Evolutionary conservation across 2,329 filamentous ascomycete species (phyloP), one percentile per base, ranked within the genome.

Genomic region (Alternaria novae-zelandiae): DNA sequence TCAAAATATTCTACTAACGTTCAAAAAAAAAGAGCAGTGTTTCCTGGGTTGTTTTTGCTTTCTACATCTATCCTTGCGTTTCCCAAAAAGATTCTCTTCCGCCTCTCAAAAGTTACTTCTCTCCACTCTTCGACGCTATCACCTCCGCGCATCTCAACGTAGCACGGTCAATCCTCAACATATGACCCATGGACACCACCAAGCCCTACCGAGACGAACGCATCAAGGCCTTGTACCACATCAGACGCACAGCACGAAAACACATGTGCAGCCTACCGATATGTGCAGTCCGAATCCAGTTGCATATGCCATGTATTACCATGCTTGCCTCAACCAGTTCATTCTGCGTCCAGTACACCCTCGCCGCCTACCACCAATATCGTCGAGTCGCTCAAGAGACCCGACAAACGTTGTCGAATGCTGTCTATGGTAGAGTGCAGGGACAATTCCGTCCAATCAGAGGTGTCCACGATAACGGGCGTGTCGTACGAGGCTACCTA

Each of bases 1-100:
- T 74, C 15, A 70, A 73, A n/a, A 63, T 74, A 2, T 79, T 78
- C 56, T 79, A 75, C 63, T 79, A 66, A 71, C 53, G 4, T 23
- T 13, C 2, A 50, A 32, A 51, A 53, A 36, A 36, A n/a, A 36
- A 36, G 5, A 9, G 49, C 49, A 17, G 47, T 0, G 17, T 41
- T 53, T 36, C 9, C 2, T 36, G 49, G 28, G 20, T 53, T 7
- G 1, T 10, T 2, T 25, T 53, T n/a, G 5, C 13, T 41, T 36
- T 12, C 12, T 0, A 3, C 8, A 3, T 23, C 12, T 25, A n/a
- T 53, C 7, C 0, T 9, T 41, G 36, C 4, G 4, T 6, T 7
- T 25, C 25, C 6, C 20, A 23, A 41, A 21, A 28, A 15, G 6
- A 8, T 23, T 11, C 2, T 36, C n/a, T 20, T 7, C 3, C 6